A percentile compares a stretch with the other conserved stretches of the same genome.
These are phyloP conservation scores for Fagopyrum tataricum DNA, from an alignment of 148 eudicot genomes.

Conservation along the genomic window DNA sequence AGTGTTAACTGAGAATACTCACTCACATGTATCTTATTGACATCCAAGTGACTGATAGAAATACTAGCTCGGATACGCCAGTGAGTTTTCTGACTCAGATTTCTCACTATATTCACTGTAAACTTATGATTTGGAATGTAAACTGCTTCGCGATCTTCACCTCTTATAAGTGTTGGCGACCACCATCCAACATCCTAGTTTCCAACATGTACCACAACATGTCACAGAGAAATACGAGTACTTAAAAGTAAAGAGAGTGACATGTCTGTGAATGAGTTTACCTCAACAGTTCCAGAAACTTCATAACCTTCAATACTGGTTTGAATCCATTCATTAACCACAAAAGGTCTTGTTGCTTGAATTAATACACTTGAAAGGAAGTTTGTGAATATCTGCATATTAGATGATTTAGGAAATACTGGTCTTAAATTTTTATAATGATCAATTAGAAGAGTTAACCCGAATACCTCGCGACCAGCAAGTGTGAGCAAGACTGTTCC, in stretches of 20 bases:
- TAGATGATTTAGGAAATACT: background rate
- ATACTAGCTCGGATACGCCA: constrained; percentile 90
- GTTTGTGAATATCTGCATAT: constrained; percentile 69
- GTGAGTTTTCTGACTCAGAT: constrained; percentile 84
- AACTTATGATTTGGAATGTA: constrained; percentile 94
- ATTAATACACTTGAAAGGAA: constrained; percentile 83
- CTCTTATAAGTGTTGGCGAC: constrained; percentile 92
- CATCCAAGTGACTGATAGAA: constrained; percentile 79
- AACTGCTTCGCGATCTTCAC: constrained; percentile 94
- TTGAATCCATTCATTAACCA: constrained; percentile 83
- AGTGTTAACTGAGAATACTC: constrained; percentile 22
- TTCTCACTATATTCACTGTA: constrained; percentile 85
- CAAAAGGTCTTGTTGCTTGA: constrained; percentile 86
- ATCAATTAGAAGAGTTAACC: too few relatives aligned
- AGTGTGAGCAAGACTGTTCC: constrained; percentile 86
- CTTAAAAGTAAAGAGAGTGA: background rate
- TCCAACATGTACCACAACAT: constrained; percentile 23
- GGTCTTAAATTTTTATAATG: too few relatives aligned
- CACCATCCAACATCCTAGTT: constrained; percentile 98
- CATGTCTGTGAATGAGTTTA: constrained; percentile 24
- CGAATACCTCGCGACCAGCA: constrained; percentile 85
- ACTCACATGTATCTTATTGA: constrained; percentile 73
- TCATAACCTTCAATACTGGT: constrained; percentile 85
- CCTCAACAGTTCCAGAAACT: constrained; percentile 94
- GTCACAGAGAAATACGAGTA: background rate